These are phyloP conservation scores for Neoboletus subvelutipes DNA, from an alignment of 768 basidiomycete genomes.

Conservation along the genomic window DNA sequence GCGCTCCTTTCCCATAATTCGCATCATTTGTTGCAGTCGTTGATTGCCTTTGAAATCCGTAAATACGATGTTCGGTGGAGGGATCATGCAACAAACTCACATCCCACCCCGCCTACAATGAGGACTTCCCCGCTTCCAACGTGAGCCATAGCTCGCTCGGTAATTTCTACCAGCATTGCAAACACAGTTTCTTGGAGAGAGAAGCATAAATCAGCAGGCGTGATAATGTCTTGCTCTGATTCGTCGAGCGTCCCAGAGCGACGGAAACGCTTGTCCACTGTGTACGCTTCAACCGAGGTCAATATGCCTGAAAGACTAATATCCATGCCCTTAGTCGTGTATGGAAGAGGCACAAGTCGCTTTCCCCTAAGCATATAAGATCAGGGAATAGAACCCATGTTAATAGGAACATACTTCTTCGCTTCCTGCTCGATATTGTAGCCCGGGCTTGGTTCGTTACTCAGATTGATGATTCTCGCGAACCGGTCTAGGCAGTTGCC, in stretches of 20 bases:
- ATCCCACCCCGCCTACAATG: slow-evolving; percentile 99
- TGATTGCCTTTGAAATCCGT: slow-evolving; percentile 67
- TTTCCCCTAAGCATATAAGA: slow-evolving; percentile 59
- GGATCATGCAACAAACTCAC: slow-evolving; percentile 49
- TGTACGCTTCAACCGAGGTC: slow-evolving; percentile 85
- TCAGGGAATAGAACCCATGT: background rate
- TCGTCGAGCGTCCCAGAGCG: slow-evolving; percentile 39
- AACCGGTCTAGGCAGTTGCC: slow-evolving; percentile 98
- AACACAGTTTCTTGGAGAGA: slow-evolving; percentile 96
- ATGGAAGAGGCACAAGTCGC: slow-evolving; percentile 80
- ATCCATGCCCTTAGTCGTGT: slow-evolving; percentile 99
- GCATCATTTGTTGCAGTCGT: slow-evolving; percentile 98
- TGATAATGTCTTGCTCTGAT: slow-evolving; percentile 67
- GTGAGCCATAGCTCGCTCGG: slow-evolving; percentile 98
- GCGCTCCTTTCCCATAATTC: slow-evolving; percentile 90
- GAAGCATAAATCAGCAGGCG: slow-evolving; percentile 95
- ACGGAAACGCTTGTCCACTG: slow-evolving; percentile 82
- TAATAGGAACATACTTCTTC: slow-evolving; percentile 59
- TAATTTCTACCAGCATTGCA: slow-evolving; percentile 98
- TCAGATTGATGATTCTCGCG: slow-evolving; percentile 88
- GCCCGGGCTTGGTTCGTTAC: slow-evolving; percentile 95
- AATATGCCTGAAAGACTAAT: slow-evolving; percentile 93
- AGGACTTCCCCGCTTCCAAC: slow-evolving; percentile 94
- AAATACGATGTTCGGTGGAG: background rate
- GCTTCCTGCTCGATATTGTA: slow-evolving; percentile 98